Conservation (phyloP, 192 early-diverging fungal genomes). For the Coemansia aciculifera region DNA sequence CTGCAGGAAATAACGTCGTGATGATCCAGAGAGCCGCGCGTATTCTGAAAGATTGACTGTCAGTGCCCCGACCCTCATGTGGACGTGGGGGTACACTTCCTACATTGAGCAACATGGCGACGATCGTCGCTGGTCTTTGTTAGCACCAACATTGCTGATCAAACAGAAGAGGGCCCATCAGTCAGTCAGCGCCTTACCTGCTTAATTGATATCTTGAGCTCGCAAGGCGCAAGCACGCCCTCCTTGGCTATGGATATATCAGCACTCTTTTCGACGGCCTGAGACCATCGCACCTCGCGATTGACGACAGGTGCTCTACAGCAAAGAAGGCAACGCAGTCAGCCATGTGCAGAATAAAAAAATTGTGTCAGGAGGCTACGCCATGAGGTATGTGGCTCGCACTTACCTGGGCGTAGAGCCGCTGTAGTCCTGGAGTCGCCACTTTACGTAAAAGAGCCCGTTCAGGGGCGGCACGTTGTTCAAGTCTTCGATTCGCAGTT, state of each 20-base stretch:
- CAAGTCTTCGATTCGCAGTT: constrained; percentile 70
- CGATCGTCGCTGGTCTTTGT: background rate
- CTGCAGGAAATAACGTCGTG: constrained; percentile 63
- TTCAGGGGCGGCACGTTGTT: constrained; percentile 78
- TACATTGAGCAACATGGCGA: constrained; percentile 20
- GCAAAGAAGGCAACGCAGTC: background rate
- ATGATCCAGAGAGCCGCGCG: constrained; percentile 57
- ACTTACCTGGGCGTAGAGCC: constrained; percentile 38
- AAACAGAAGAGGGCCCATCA: background rate
- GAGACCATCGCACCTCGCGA: constrained; percentile 65
- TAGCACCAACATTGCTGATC: constrained; percentile 2
- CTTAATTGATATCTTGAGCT: constrained; percentile 68
- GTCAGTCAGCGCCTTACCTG: constrained; percentile 54
- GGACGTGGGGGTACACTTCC: constrained; percentile 52
- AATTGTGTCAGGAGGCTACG: background rate
- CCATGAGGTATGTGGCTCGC: background rate
- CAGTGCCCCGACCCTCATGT: constrained; percentile 60
- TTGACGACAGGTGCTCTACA: constrained; percentile 50
- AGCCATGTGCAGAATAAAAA: background rate
- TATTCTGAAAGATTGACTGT: constrained; percentile 80
- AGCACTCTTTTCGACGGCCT: constrained; percentile 53
- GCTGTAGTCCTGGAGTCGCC: constrained; percentile 58
- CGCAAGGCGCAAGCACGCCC: constrained; percentile 71
- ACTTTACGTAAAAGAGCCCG: constrained; percentile 81
- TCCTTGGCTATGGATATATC: constrained; percentile 74